Percentiles rank a stretch among this genome's conserved stretches.
Conservation (phyloP, 768 basidiomycete species). For the Pseudohyphozyma bogoriensis region DNA sequence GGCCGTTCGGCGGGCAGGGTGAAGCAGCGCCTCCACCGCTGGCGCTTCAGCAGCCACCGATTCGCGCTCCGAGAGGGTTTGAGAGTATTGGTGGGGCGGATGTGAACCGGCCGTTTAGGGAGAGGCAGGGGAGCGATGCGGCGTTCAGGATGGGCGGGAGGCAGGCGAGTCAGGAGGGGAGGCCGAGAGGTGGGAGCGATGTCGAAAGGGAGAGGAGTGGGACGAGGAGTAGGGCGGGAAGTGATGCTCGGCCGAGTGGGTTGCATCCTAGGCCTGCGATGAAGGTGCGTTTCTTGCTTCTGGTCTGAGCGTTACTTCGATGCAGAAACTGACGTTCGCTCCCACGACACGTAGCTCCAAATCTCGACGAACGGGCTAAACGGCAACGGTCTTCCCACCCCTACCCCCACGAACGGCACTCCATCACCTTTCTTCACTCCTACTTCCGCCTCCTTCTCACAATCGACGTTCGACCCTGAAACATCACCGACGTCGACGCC, state of each 20-base stretch:
- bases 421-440: background rate
- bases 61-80: background rate
- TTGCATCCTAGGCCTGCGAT: background rate
- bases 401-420: background rate
- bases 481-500: too few relatives aligned
- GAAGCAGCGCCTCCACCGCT: background rate
- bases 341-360: background rate
- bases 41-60: background rate
- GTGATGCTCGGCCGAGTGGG: constrained; percentile 1
- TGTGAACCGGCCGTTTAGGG: constrained; percentile 10
- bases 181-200: background rate
- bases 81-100: background rate
- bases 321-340: background rate
- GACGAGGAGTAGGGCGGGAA: background rate
- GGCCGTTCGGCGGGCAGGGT: background rate
- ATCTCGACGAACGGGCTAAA: constrained; percentile 3
- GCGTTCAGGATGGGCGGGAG: background rate
- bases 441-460: background rate
- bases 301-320: background rate
- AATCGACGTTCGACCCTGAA: background rate
- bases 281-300: background rate
- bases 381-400: background rate
- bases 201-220: background rate
- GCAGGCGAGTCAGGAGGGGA: background rate
- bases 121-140: background rate